Base-by-base conservation (phyloP, 345 rosid species). In the Isatis tinctoria region DNA sequence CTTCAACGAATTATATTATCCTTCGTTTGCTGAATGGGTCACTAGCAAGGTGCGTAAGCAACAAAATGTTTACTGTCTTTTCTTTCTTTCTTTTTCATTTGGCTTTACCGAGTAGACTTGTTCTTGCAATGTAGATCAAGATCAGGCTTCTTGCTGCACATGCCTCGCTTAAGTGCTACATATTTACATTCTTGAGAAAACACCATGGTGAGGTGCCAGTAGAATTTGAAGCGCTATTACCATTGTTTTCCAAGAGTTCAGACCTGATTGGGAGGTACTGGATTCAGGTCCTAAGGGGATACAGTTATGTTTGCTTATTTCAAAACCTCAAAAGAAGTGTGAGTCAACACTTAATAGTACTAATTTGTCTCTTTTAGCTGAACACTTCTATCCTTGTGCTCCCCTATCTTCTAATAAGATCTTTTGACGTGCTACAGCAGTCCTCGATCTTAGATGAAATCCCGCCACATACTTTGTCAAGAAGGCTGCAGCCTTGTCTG, bases 21-120 rank as follows among this genome's bases (percentile, higher is more conserved):
- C 97, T 75, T 95, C 99, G 22, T 95, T 92, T 84, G 96, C 99
- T 40, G 99, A 95, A 78, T 95, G 99, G 97, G 97, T 95, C 79
- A 86, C 99, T 64, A 88, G 96, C 86, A 95, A 90, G 96, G 98
- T 94, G 64, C 72, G 17, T 77, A 65, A 39, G 56, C 67, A 32
- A 49, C 39, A 58, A 64, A 52, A 58, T 1, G 4, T 59, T 35
- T 44, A 14, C 48, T 41, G 1, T 44, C 3, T 1, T 47, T 47
- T 3, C 33, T 60, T 33, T 65, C 20, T 11, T n/a, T n/a, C n/a
- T 48, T 5, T 58, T 37, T 71, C 20, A 41, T 57, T 71, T 49
- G 37, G 63, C 49, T 71, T 47, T 13, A 59, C 67, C 65, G 26
- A 65, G 10, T 41, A 20, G 63, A 59, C 33, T 71, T 66, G 26